Base-by-base conservation (phyloP, 2,329 filamentous ascomycete species). In the Trichoderma sp. region DNA sequence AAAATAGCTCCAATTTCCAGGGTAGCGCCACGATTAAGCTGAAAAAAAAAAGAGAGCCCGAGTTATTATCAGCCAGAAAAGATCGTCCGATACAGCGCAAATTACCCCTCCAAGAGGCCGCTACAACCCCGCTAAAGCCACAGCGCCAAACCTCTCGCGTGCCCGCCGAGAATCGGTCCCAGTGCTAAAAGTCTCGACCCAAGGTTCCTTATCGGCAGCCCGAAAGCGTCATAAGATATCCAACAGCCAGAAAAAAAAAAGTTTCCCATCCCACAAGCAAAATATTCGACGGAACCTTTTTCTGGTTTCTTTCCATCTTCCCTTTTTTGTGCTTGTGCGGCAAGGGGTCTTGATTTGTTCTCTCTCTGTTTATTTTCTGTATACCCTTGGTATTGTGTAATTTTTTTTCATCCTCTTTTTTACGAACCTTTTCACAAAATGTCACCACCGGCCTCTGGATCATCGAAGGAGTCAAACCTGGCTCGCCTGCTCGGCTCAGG, bases 401-500 rank as follows among this genome's bases (percentile, higher is more conserved):
- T 36, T 28, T 9, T 12, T 12, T 30, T 61, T 68, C 21, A 15
- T 14, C 56, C n/a, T 32, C 30, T n/a, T 67, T 67, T 21, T 21
- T 12, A 34, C 76, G 83, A 76, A 71, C 12, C 12, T 9, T 18
- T 60, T 51, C n/a, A 43, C 56, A 69, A 62, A 51, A 90, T 92
- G 90, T 91, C 91, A 80, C 89, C 91, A 73, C 79, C 85, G 56
- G 80, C 82, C 26, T 81, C 77, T 81, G 83, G 82, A 67, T 79
- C 79, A 70, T 83, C 97, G 88, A 94, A 89, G 84, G 96, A 99
- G 87, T 97, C 95, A 72, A 94, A 93, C 78, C 82, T 92, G 80
- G 96, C 96, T 78, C 90, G 96, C 83, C 85, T 99, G 76, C 86
- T 98, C 76, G 96, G 96, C 78, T 98, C 96, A 79, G 96, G 96